Percentiles rank a stretch among this genome's conserved stretches.
Conservation (phyloP, 768 basidiomycete species). For the Calocybe gangraenosa region DNA sequence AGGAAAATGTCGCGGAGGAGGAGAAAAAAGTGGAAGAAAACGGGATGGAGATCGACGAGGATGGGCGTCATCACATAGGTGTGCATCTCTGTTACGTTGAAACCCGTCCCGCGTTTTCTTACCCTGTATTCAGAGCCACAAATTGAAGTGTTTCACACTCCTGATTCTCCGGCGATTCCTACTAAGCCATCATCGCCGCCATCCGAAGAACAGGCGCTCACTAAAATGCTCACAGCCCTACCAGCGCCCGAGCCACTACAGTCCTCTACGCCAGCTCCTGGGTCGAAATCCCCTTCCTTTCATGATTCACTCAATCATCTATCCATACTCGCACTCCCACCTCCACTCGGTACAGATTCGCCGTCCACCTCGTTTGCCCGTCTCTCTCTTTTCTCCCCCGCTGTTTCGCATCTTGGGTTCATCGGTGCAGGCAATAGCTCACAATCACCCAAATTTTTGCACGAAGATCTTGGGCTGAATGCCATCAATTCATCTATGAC, state of each 20-base stretch:
- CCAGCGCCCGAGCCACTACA: too few species aligned
- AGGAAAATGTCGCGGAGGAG: neutral
- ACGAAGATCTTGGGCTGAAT: slow-evolving; percentile 7
- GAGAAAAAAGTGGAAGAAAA: neutral
- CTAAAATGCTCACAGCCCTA: too few species aligned
- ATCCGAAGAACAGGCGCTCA: too few species aligned
- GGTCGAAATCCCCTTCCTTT: too few species aligned
- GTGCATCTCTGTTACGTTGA: neutral
- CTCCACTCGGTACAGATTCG: slow-evolving; percentile 21
- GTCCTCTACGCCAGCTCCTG: too few species aligned
- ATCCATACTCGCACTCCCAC: too few species aligned
- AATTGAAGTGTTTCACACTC: too few species aligned
- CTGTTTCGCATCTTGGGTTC: slow-evolving; percentile 17
- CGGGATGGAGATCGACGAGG: slow-evolving; percentile 9
- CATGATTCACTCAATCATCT: too few species aligned
- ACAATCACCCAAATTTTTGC: neutral
- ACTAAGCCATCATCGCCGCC: too few species aligned
- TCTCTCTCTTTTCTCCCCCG: slow-evolving; percentile 40
- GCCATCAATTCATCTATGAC: neutral
- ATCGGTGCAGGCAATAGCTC: neutral
- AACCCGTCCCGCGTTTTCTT: neutral
- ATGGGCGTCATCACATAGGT: slow-evolving; percentile 19
- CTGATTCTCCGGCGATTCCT: neutral
- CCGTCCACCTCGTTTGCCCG: slow-evolving; percentile 49
- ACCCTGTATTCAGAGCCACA: neutral